Evolutionary conservation across 805 yeast genomes (phyloP).

Genomic region (Saturnispora sekii): DNA sequence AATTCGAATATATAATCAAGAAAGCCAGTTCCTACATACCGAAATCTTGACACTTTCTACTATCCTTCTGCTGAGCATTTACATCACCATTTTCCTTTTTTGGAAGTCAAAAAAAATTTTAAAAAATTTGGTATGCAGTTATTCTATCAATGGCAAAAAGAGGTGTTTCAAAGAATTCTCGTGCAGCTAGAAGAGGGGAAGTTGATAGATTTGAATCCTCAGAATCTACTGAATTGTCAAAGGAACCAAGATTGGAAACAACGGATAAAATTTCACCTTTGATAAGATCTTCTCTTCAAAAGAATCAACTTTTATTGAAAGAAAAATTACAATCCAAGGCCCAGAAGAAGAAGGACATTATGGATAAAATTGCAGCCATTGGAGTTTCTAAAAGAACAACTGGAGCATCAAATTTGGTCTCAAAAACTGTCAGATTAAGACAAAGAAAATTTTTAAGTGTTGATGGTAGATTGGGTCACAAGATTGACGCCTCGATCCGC

Average conservation of each 20-base stretch:
- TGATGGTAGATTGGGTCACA: conserved; percentile 25
- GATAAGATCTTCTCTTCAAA: conserved; percentile 49
- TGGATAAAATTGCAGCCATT: not conserved
- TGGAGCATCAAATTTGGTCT: conserved; percentile 13
- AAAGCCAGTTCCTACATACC: not conserved
- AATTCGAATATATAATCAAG: not conserved
- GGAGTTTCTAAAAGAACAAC: conserved; percentile 12
- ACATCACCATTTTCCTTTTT: not conserved
- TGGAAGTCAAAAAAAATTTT: not conserved
- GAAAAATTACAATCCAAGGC: conserved; percentile 40
- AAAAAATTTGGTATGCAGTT: not conserved
- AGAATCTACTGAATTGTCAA: conserved; percentile 39
- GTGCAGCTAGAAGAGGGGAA: conserved; percentile 70
- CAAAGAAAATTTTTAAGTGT: conserved; percentile 11
- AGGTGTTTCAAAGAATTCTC: conserved; percentile 51
- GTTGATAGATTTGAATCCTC: conserved; percentile 24
- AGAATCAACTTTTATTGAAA: conserved; percentile 52
- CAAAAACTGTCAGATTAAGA: conserved; percentile 20
- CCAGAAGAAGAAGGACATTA: conserved; percentile 13
- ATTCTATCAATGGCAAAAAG: conserved; percentile 10
- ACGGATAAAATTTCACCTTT: conserved; percentile 54
- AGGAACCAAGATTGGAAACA: conserved; percentile 49
- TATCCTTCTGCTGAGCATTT: not conserved
- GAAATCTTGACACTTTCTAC: not conserved
- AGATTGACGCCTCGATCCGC: conserved; percentile 53